Evolutionary conservation across 257 asterid species (phyloP).

Genomic region (Lavandula angustifolia): DNA sequence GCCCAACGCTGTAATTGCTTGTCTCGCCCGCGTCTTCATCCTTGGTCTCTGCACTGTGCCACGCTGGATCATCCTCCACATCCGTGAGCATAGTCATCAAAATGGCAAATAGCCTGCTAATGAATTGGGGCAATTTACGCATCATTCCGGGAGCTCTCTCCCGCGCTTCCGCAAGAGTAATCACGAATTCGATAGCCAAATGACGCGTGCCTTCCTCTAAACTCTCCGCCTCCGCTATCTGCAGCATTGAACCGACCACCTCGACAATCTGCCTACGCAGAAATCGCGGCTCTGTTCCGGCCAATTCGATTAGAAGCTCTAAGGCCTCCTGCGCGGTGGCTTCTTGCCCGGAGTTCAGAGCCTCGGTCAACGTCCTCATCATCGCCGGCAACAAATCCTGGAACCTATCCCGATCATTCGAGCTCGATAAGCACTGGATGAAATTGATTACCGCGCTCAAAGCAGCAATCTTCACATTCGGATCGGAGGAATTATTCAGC

Average conservation of each 20-base stretch:
- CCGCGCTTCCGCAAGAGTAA: conserved; percentile 86
- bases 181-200: conserved; percentile 86
- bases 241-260: conserved; percentile 90
- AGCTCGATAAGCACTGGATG: conserved; percentile 70
- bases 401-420: conserved; percentile 79
- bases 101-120: conserved; percentile 69
- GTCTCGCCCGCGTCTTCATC: conserved; percentile 96
- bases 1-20: conserved; percentile 81
- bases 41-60: conserved; percentile 85
- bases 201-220: conserved; percentile 91
- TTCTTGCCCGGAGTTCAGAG: conserved; percentile 78
- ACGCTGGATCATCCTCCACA: conserved; percentile 82
- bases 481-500: conserved; percentile 50
- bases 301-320: conserved; percentile 85
- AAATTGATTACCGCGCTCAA: conserved; percentile 84
- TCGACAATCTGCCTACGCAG: conserved; percentile 85
- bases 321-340: conserved; percentile 92
- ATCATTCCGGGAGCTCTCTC: conserved; percentile 98
- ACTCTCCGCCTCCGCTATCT: conserved; percentile 80
- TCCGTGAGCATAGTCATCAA: conserved; percentile 82
- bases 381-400: conserved; percentile 87
- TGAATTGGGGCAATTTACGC: conserved; percentile 92
- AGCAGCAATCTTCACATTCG: conserved; percentile 85
- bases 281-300: conserved; percentile 90
- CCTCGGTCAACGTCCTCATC: conserved; percentile 93